Evolutionary conservation across 495 filamentous ascomycete genomes (phyloP).

Genomic region (Aspergillus egyptiacus): DNA sequence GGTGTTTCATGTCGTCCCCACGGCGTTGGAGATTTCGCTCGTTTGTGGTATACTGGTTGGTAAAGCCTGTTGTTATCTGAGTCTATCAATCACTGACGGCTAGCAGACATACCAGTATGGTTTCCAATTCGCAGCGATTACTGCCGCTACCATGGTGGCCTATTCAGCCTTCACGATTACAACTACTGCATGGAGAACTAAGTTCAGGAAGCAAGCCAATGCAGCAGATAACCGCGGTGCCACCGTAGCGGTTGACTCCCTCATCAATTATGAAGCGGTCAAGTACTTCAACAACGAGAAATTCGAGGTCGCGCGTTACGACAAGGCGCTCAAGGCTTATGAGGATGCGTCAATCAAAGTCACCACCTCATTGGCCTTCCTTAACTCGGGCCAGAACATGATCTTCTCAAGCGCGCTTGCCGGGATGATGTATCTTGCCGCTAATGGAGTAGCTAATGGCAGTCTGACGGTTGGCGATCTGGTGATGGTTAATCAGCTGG

Average conservation of each 20-base stretch:
- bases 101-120: slow-evolving; percentile 89
- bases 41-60: slow-evolving; percentile 81
- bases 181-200: slow-evolving; percentile 94
- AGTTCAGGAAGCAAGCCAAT: slow-evolving; percentile 90
- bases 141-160: slow-evolving; percentile 80
- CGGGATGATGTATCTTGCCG: slow-evolving; percentile 96
- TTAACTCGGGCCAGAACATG: slow-evolving; percentile 97
- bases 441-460: slow-evolving; percentile 77
- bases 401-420: slow-evolving; percentile 94
- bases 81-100: slow-evolving; percentile 9
- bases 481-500: slow-evolving; percentile 97
- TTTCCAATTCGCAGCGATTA: slow-evolving; percentile 84
- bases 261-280: slow-evolving; percentile 98
- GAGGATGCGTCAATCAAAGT: slow-evolving; percentile 95
- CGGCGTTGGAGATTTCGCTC: slow-evolving; percentile 86
- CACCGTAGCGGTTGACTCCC: slow-evolving; percentile 89
- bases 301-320: slow-evolving; percentile 86
- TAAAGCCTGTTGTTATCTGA: neutral
- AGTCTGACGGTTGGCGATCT: slow-evolving; percentile 87
- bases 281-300: slow-evolving; percentile 99
- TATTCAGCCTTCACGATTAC: slow-evolving; percentile 93
- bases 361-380: slow-evolving; percentile 81
- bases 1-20: slow-evolving; percentile 96
- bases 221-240: slow-evolving; percentile 93
- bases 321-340: slow-evolving; percentile 77